phyloP scores from a whole-genome alignment of 192 early-diverging fungal species.

The Funneliformis mosseae region DNA sequence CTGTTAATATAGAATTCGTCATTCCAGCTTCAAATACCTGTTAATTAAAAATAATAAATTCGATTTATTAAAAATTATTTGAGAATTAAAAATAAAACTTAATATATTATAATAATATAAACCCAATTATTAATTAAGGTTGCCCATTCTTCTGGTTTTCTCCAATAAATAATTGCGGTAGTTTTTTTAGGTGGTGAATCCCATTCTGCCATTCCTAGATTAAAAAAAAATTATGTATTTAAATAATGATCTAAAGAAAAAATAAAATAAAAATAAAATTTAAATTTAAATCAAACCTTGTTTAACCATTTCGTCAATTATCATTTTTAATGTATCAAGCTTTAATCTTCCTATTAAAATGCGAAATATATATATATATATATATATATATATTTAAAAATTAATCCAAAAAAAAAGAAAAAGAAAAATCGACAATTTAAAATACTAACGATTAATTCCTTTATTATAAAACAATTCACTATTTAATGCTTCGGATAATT shows the following conservation, averaged over 20 bases:
- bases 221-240: not conserved
- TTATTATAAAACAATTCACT: constrained; percentile 71
- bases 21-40: constrained; percentile 70
- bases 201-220: constrained; percentile 61
- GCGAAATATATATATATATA: not conserved
- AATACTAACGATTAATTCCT: constrained; percentile 62
- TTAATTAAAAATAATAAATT: not conserved
- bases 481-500: constrained; percentile 59
- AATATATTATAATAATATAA: constrained; percentile 25
- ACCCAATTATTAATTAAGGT: constrained; percentile 82
- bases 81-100: constrained; percentile 19
- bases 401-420: not conserved
- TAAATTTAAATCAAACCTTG: constrained; percentile 62
- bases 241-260: constrained; percentile 10
- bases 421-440: not conserved
- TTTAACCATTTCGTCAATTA: constrained; percentile 75
- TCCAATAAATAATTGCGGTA: constrained; percentile 79
- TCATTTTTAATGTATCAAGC: constrained; percentile 66
- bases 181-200: constrained; percentile 49
- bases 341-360: constrained; percentile 52
- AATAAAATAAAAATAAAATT: constrained; percentile 16
- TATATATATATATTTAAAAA: not conserved
- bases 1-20: constrained; percentile 80
- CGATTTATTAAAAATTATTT: not conserved
- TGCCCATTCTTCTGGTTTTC: constrained; percentile 92